A percentile compares a stretch with the other conserved stretches of the same genome.
Conservation (phyloP, 148 eudicot genomes). For the Suaeda aralocaspica region DNA sequence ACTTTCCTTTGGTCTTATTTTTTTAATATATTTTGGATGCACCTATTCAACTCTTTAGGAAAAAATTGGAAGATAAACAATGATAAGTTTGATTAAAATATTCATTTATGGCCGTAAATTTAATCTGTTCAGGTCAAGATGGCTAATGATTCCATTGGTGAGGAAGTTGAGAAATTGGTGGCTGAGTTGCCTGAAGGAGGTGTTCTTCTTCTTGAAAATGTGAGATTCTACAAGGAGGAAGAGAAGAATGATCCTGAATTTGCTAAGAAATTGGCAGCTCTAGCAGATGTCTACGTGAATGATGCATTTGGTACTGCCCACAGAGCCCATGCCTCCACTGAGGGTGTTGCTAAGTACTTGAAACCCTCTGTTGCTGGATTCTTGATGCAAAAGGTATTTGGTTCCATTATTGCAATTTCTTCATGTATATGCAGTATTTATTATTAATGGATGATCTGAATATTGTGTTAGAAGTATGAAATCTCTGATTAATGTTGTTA, state of each 20-base stretch:
- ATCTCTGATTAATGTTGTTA: too few species aligned
- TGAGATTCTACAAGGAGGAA: slow-evolving; percentile 84
- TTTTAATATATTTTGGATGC: not conserved
- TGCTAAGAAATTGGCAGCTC: slow-evolving; percentile 72
- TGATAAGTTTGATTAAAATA: too few species aligned
- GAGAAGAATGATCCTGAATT: slow-evolving; percentile 91
- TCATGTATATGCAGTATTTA: too few species aligned
- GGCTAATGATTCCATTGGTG: slow-evolving; percentile 77
- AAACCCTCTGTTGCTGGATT: slow-evolving; percentile 86
- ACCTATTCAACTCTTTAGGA: too few species aligned
- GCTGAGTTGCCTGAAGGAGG: slow-evolving; percentile 73
- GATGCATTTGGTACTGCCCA: slow-evolving; percentile 88
- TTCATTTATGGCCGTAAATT: too few species aligned
- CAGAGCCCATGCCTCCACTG: slow-evolving; percentile 82
- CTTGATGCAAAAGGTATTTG: slow-evolving; percentile 78
- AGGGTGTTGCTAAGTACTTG: slow-evolving; percentile 76
- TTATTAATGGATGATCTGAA: too few species aligned
- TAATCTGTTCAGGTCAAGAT: slow-evolving; percentile 79
- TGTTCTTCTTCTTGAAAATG: slow-evolving; percentile 78
- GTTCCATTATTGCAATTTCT: too few species aligned
- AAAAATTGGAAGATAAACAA: too few species aligned
- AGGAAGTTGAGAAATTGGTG: slow-evolving; percentile 69
- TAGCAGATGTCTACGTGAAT: slow-evolving; percentile 87
- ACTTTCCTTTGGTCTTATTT: not conserved
- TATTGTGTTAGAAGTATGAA: too few species aligned